Evolutionary conservation across 2,329 filamentous ascomycete genomes (phyloP).

Genomic region (Talaromyces piceae): DNA sequence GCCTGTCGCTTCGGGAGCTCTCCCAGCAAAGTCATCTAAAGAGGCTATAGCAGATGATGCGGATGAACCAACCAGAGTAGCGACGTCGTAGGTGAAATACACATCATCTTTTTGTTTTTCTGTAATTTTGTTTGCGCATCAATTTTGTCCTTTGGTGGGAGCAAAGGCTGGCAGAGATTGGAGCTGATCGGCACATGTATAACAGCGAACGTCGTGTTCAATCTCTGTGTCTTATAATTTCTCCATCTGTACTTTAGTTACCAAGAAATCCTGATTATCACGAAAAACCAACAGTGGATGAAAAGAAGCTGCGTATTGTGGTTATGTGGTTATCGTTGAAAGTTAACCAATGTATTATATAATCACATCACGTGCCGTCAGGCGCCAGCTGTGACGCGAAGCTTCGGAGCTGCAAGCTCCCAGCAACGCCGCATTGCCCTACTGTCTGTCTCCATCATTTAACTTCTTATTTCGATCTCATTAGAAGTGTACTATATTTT

Average conservation of each 20-base stretch:
- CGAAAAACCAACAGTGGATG: not conserved
- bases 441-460: slow-evolving; percentile 14
- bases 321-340: not conserved
- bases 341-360: not conserved
- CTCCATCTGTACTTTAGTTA: no score
- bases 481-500: slow-evolving; percentile 7
- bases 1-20: not conserved
- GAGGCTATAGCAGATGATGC: slow-evolving; percentile 9
- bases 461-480: not conserved
- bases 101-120: not conserved
- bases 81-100: slow-evolving; percentile 1
- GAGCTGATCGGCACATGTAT: no score
- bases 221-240: no score
- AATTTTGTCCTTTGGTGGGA: not conserved
- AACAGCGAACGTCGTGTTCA: no score
- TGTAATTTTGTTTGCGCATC: not conserved
- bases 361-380: slow-evolving; percentile 21
- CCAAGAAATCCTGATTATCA: no score
- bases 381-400: slow-evolving; percentile 31
- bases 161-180: not conserved
- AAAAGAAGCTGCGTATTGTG: not conserved
- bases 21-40: slow-evolving; percentile 5
- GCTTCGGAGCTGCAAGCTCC: slow-evolving; percentile 16
- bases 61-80: slow-evolving; percentile 3
- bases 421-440: slow-evolving; percentile 17